These are phyloP conservation scores for Starmerella bombi DNA, from an alignment of 805 yeast genomes.

Conservation along the genomic window DNA sequence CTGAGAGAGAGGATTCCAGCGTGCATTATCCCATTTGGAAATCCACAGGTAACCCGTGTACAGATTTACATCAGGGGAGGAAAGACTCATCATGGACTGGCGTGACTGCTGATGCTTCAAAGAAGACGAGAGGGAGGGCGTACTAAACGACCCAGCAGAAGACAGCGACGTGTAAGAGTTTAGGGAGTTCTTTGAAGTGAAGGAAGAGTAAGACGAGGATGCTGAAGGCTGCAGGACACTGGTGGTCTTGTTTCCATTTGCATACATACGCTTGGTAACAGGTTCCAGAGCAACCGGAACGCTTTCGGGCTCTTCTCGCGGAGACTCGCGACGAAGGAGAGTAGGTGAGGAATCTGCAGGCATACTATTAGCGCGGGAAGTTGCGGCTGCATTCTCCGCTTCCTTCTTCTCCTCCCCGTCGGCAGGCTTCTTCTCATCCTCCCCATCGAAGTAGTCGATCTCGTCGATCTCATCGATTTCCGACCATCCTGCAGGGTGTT, in stretches of 20 bases:
- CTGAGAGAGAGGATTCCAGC: conserved; percentile 23
- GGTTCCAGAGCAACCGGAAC: neutral
- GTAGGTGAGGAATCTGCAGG: neutral
- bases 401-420: neutral
- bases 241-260: conserved; percentile 12
- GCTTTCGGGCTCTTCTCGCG: too few species aligned
- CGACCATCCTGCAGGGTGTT: neutral
- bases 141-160: conserved; percentile 12
- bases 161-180: conserved; percentile 10
- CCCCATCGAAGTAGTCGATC: conserved; percentile 1
- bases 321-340: conserved; percentile 1
- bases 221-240: conserved; percentile 9
- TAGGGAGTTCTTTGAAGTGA: conserved; percentile 11
- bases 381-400: neutral
- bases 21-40: conserved; percentile 18
- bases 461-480: neutral
- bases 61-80: conserved; percentile 7
- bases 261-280: conserved; percentile 6
- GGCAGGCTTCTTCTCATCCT: neutral
- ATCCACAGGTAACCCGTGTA: conserved; percentile 20
- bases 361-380: too few species aligned
- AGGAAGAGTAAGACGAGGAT: conserved; percentile 15
- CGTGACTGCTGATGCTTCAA: neutral
- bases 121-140: conserved; percentile 6
- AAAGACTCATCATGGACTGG: neutral